These are phyloP conservation scores for Amanita brunnescens DNA, from an alignment of 768 basidiomycete species.

Conservation along the genomic window DNA sequence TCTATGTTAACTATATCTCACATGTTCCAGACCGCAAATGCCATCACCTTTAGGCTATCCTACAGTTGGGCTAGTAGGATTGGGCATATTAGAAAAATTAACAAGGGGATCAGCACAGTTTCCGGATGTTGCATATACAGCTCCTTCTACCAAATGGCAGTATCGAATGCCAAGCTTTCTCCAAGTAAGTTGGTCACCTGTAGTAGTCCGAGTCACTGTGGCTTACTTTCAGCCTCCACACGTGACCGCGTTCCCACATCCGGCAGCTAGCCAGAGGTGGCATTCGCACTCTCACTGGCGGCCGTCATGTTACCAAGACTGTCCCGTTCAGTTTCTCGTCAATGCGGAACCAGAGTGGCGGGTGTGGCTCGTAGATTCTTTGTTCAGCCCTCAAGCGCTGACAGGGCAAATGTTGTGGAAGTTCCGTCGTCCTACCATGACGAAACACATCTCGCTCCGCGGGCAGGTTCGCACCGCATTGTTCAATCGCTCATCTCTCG, in stretches of 20 bases:
- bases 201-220: too few relatives aligned
- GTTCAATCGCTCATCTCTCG: not conserved
- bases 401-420: slow-evolving; percentile 77
- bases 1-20: too few relatives aligned
- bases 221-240: too few relatives aligned
- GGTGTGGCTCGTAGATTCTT: slow-evolving; percentile 42
- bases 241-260: too few relatives aligned
- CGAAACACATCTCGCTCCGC: slow-evolving; percentile 60
- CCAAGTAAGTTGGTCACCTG: too few relatives aligned
- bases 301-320: slow-evolving; percentile 51
- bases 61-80: too few relatives aligned
- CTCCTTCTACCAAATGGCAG: not conserved
- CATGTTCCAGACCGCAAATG: too few relatives aligned
- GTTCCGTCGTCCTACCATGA: slow-evolving; percentile 67
- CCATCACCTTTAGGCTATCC: too few relatives aligned
- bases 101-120: too few relatives aligned
- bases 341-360: slow-evolving; percentile 20
- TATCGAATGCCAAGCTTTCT: too few relatives aligned
- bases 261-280: too few relatives aligned
- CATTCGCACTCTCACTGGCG: slow-evolving; percentile 3
- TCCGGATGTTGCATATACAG: not conserved
- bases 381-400: slow-evolving; percentile 76
- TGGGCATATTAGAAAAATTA: too few relatives aligned
- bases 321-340: slow-evolving; percentile 31
- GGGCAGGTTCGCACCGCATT: slow-evolving; percentile 41